These are phyloP conservation scores for Ophiocordyceps camponoti-leonardi DNA, from an alignment of 2,329 filamentous ascomycete species.

Conservation along the genomic window DNA sequence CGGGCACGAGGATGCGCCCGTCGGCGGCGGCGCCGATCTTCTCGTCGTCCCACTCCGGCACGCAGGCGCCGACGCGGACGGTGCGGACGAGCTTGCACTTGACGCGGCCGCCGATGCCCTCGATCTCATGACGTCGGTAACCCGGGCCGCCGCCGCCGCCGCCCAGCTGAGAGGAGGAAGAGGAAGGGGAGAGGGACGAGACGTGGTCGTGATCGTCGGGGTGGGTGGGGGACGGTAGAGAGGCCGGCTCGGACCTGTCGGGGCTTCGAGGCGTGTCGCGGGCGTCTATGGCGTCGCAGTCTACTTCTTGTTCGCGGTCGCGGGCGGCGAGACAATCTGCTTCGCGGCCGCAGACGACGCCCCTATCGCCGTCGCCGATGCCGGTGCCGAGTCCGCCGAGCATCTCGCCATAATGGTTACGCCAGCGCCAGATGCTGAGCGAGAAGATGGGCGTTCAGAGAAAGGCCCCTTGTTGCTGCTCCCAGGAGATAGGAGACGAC, in stretches of 20 bases:
- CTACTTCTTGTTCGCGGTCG: constrained; percentile 67
- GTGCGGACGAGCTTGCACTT: constrained; percentile 79
- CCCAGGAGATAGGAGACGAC: too few species aligned
- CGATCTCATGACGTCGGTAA: constrained; percentile 75
- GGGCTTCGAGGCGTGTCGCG: constrained; percentile 19
- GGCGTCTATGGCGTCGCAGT: constrained; percentile 66
- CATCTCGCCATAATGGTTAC: constrained; percentile 66
- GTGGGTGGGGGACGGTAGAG: background rate
- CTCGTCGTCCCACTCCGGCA: constrained; percentile 75
- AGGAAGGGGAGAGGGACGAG: background rate
- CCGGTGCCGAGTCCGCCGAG: constrained; percentile 70
- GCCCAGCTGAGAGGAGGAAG: constrained; percentile 31
- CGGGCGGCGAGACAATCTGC: constrained; percentile 57
- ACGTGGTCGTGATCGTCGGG: background rate
- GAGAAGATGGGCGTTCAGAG: constrained; percentile 1
- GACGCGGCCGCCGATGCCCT: constrained; percentile 74
- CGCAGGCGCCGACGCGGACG: constrained; percentile 65
- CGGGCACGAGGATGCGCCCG: constrained; percentile 49
- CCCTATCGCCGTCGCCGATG: constrained; percentile 74
- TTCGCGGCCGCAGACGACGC: constrained; percentile 74
- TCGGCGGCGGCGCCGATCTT: constrained; percentile 23
- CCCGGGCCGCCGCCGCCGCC: constrained; percentile 55
- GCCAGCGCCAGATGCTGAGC: constrained; percentile 68
- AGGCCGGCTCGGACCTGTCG: constrained; percentile 6
- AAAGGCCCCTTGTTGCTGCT: constrained; percentile 5